Base-by-base conservation (phyloP, 163 green algal species). In the Prototheca cutis region DNA sequence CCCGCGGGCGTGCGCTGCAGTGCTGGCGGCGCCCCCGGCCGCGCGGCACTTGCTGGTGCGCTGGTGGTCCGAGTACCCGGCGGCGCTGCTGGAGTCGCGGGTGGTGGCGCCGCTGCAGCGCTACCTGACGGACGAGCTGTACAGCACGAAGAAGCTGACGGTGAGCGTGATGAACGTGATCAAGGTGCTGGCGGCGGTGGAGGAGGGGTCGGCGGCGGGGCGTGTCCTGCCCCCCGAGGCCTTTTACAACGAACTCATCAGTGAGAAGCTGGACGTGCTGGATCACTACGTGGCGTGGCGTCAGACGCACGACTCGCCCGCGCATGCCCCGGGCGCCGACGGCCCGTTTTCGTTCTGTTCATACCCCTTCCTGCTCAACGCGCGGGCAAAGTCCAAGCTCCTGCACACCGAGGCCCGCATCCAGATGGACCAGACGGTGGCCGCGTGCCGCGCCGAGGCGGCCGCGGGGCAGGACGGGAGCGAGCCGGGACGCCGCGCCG, bases 221-320 rank as follows among this genome's bases (percentile, higher is more conserved):
- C 48, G 80, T 7, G 67, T 73, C 32, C 80, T 96, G 59, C 86
- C 80, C 3, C 83, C 87, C 10, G 88, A 96, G 40, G 83, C 78
- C 27, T 95, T 96, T 68, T 95, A 96, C 81, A 96, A 96, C 67
- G 65, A 87, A 61, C 84, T 96, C 55, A 94, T 96, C 61, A 89
- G 78, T 54, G 86, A 93, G 61, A 95, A 95, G 78, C 80, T 94
- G 67, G 86, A 93, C 72, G 83, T 94, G 42, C 70, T 89, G 70
- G 88, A 95, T 70, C 88, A 95, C 76, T 95, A 95, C 73, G 84
- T 90, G 21, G 88, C 88, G 1, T 95, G 88, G 88, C 71, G 88
- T 8, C 87, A 94, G 71, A 88, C 80, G 21, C 85, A 91, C 62
- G 84, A 93, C 71, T 74, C 77, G 73, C 72, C 79, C 23, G 66